Evolutionary conservation across 257 asterid species (phyloP), one percentile per base, ranked within the genome.

Genomic region (Solanum sitiens): DNA sequence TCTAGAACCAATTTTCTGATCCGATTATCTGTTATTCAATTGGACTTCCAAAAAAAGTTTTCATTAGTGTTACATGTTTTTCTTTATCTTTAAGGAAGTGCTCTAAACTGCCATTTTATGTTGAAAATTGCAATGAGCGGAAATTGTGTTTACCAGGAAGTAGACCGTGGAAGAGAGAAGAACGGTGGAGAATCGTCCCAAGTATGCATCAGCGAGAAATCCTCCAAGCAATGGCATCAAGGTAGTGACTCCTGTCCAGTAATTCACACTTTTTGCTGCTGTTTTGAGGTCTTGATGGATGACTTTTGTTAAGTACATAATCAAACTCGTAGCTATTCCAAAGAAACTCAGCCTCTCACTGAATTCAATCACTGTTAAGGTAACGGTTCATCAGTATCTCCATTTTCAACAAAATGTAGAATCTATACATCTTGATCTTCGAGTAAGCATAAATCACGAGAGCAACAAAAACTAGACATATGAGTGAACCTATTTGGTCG

Each of bases 321-420:
- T 77, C 30, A 88, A 87, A 67, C 86, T 88, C 5, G 86, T 12
- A 37, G 87, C 82, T 75, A 87, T 88, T 59, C 88, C 90, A 13
- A 84, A 90, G 73, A 74, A 88, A 39, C 88, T 85, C 86, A 90
- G 67, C 83, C 90, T 86, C 86, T 90, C 92, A 3, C 75, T 59
- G 72, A 90, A 84, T 84, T 90, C 92, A 27, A 90, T 88, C 40
- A 63, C 92, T 90, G 85, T 79, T 79, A 45, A 45, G 67, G 67
- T 45, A 79, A 91, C 90, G 91, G 92, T 89, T 95, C 98, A 45
- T 94, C 92, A 71, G 91, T 98, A 94, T 96, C 88, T 85, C 83
- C 84, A 42, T 44, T 37, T 25, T 25, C 63, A 44, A 77, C 67
- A 27, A 79, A 44, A 14, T 42, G 35, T 18, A 56, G n/a, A 56